Conservation (phyloP, 495 filamentous ascomycete genomes). For the Neurospora tetraspora region DNA sequence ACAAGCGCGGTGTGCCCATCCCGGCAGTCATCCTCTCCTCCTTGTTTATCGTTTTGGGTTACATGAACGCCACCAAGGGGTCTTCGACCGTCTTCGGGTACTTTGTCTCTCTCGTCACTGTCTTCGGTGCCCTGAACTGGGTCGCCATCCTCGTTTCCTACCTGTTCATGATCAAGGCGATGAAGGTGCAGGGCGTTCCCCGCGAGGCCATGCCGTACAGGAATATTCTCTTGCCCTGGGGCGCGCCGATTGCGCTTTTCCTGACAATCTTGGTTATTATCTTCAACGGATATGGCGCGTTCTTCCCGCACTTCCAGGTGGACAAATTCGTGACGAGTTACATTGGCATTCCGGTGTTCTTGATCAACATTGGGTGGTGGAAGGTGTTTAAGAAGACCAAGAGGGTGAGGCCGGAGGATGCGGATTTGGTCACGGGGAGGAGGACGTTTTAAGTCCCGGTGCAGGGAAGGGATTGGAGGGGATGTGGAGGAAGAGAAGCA, state of each 20-base stretch:
- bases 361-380: conserved; percentile 36
- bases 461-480: neutral
- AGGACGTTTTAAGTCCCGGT: conserved; percentile 4
- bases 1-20: conserved; percentile 66
- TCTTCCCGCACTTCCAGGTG: conserved; percentile 50
- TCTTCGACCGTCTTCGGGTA: conserved; percentile 66
- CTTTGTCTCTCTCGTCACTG: conserved; percentile 76
- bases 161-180: conserved; percentile 67
- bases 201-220: conserved; percentile 57
- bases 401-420: conserved; percentile 21
- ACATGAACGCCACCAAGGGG: conserved; percentile 63
- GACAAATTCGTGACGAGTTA: conserved; percentile 76
- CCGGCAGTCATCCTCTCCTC: conserved; percentile 54
- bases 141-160: conserved; percentile 76
- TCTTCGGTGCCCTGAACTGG: conserved; percentile 76
- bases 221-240: conserved; percentile 58
- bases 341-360: conserved; percentile 69
- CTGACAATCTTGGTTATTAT: conserved; percentile 70
- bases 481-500: neutral
- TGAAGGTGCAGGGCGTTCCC: conserved; percentile 60
- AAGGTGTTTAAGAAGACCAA: conserved; percentile 25
- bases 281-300: conserved; percentile 58
- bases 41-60: conserved; percentile 58
- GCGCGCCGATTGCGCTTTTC: conserved; percentile 55
- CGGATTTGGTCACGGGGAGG: conserved; percentile 20